Evolutionary conservation across 1,284 basidiomycete genomes (phyloP), one percentile per base, ranked within the genome.

Genomic region (Waitea zeae): DNA sequence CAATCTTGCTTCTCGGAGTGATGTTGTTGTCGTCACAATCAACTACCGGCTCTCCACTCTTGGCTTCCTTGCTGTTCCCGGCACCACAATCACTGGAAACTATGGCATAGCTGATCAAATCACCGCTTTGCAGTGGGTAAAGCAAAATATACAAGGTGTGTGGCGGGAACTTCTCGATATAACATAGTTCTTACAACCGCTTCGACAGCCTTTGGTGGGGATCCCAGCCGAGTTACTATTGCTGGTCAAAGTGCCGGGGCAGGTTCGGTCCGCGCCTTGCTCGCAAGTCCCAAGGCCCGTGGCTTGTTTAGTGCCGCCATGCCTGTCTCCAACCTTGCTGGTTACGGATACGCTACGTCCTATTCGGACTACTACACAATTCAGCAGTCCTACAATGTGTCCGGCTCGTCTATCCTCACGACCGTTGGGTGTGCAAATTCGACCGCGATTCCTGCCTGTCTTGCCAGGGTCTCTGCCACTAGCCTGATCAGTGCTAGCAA

Each of bases 21-120:
- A 64, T 38, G 53, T 66, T 2, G 59, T 67, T 2, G 54, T 64
- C 9, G 57, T 66, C 30, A 53, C 50, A 2, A 57, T 62, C 42
- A 60, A 64, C 37, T 65, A 66, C 42, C 54, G 53, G 45, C 19
- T 14, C 35, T 19, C 7, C 12, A 54, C 53, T 1, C 48, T 57
- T 4, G 58, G 57, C 5, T 59, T 58, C 46, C 43, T 58, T 4
- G 51, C 54, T 1, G 36, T 56, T 5, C 40, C 49, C 27, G 51
- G 56, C 33, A 54, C 52, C 9, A 44, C 47, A 5, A 53, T 51
- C 2, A 57, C 53, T 32, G 55, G 54, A n/a, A 59, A 59, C 40
- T 56, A 46, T 36, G 53, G 53, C 6, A 43, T 56, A 14, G 50
- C 49, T n/a, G 53, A 57, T 30, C 51, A 12, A 30, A 15, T 17